Evolutionary conservation across 306 rosid species (phyloP).

Genomic region (Ormosia emarginata): DNA sequence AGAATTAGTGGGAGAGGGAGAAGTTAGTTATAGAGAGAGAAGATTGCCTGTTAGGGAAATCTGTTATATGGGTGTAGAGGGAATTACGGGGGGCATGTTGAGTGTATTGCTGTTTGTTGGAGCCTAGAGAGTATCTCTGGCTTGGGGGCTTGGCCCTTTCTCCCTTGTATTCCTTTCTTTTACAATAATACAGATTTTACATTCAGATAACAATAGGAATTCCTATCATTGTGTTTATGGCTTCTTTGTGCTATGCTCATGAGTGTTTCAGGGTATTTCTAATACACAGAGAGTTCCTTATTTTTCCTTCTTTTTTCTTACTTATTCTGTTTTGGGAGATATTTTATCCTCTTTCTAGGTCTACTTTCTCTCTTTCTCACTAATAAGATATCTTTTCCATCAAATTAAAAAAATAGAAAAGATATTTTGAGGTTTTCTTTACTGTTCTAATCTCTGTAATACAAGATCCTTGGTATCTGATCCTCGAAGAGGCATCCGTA

Average conservation of each 20-base stretch:
- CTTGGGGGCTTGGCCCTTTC: too few species aligned
- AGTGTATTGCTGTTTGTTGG: too few species aligned
- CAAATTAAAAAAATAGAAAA: background rate
- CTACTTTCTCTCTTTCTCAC: background rate
- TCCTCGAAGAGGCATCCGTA: background rate
- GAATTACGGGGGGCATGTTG: too few species aligned
- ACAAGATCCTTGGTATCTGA: slow-evolving; percentile 14
- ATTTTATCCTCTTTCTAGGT: background rate
- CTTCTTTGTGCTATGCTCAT: slow-evolving; percentile 1
- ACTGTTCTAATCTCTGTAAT: background rate
- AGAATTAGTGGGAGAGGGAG: too few species aligned
- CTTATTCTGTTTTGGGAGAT: background rate
- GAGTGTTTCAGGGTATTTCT: slow-evolving; percentile 10
- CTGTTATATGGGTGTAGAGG: too few species aligned
- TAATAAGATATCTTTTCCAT: background rate
- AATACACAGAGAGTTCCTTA: background rate
- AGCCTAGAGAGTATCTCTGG: too few species aligned
- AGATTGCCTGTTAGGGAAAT: too few species aligned
- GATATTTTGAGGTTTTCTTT: slow-evolving; percentile 10
- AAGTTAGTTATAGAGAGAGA: too few species aligned
- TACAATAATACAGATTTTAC: too few species aligned
- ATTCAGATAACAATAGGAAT: too few species aligned
- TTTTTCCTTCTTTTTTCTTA: background rate
- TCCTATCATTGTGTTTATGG: slow-evolving; percentile 5
- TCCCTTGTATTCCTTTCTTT: too few species aligned